A percentile compares a stretch with the other conserved stretches of the same genome.
Conservation (phyloP, 306 rosid genomes). For the Trifolium pratense region DNA sequence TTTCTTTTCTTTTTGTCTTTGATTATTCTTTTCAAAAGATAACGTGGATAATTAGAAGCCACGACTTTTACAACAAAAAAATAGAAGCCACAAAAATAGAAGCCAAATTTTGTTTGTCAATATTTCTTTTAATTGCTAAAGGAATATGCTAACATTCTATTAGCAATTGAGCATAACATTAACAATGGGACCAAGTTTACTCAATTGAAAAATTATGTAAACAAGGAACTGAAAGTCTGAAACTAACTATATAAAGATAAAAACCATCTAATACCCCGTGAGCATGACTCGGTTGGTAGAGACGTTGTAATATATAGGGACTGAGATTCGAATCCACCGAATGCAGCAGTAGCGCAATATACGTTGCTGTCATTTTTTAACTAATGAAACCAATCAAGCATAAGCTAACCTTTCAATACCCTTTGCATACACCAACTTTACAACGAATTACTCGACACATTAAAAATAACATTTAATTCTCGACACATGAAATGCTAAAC, state of each 20-base stretch:
- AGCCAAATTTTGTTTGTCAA: no score
- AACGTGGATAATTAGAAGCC: constrained; percentile 4
- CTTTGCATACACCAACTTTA: constrained; percentile 33
- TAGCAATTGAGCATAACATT: background rate
- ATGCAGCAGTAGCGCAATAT: background rate
- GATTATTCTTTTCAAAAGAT: background rate
- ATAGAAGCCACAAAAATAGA: no score
- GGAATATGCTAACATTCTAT: background rate
- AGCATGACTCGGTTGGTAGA: no score
- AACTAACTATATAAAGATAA: no score
- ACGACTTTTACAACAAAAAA: no score
- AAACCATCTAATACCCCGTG: no score
- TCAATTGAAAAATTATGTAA: no score
- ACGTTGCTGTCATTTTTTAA: background rate
- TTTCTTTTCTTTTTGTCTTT: background rate
- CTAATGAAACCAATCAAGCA: background rate
- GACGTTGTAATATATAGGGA: no score
- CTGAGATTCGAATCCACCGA: no score
- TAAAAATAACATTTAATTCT: constrained; percentile 34
- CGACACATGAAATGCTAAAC: constrained; percentile 23
- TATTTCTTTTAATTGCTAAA: no score
- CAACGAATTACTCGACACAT: constrained; percentile 16
- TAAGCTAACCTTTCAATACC: constrained; percentile 14
- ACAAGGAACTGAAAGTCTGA: no score
- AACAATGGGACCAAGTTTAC: no score